Evolutionary conservation across 1,139 yeast genomes (phyloP).

Genomic region (Hemisphaericaspora xylanilytica): DNA sequence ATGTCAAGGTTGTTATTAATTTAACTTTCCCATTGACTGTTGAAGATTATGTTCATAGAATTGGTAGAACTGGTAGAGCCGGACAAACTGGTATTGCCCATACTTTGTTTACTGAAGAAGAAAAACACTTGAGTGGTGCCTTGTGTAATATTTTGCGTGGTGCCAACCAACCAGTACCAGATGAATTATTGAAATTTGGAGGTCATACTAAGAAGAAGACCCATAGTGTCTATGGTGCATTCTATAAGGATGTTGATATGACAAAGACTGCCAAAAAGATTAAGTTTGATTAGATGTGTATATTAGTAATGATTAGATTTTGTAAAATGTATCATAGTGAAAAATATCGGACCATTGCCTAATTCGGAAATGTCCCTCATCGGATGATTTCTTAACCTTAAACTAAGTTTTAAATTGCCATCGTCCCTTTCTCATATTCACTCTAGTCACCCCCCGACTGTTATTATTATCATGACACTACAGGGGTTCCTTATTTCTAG

Average conservation of each 20-base stretch:
- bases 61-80: constrained; percentile 98
- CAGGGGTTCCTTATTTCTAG: too few species aligned
- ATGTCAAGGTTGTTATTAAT: constrained; percentile 93
- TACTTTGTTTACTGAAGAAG: constrained; percentile 94
- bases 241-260: constrained; percentile 88
- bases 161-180: constrained; percentile 97
- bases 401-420: too few species aligned
- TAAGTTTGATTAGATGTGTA: constrained; percentile 54
- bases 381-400: too few species aligned
- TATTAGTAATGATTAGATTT: not conserved
- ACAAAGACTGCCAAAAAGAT: constrained; percentile 87
- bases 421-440: too few species aligned
- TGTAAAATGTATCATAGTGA: too few species aligned
- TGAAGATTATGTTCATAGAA: constrained; percentile 97
- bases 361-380: not conserved
- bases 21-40: constrained; percentile 96
- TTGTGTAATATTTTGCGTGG: constrained; percentile 87
- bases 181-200: constrained; percentile 89
- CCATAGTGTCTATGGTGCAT: constrained; percentile 95
- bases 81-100: constrained; percentile 94
- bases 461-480: too few species aligned
- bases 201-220: constrained; percentile 97
- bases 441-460: too few species aligned
- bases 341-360: not conserved
- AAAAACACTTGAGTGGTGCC: constrained; percentile 95